Evolutionary conservation across 2,329 filamentous ascomycete genomes (phyloP).

Genomic region (Aphanocladium album): DNA sequence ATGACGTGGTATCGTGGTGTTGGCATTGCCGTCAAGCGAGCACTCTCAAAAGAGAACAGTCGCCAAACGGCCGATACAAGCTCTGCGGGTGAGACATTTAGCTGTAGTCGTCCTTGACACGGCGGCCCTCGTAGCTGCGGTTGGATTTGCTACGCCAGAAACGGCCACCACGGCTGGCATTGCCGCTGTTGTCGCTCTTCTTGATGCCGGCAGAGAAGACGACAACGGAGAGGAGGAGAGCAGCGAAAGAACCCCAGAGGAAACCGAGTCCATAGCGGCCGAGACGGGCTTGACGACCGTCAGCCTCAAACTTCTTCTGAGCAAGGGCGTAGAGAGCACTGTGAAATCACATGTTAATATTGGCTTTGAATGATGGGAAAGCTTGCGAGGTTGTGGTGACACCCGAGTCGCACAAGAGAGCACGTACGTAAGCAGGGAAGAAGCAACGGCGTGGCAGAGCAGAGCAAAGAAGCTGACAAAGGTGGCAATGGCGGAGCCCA

Average conservation of each 20-base stretch:
- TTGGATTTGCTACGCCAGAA: constrained; percentile 31
- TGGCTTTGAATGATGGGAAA: neutral
- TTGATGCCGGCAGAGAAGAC: constrained; percentile 62
- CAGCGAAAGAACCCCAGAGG: constrained; percentile 66
- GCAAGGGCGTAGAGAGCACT: constrained; percentile 62
- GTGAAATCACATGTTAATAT: neutral
- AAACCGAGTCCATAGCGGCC: constrained; percentile 70
- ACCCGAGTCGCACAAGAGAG: constrained; percentile 13
- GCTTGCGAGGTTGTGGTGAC: constrained; percentile 12
- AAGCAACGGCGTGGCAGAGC: constrained; percentile 64
- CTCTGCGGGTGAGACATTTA: constrained; percentile 27
- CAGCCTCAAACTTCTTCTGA: constrained; percentile 58
- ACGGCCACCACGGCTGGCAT: constrained; percentile 27
- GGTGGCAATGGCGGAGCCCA: constrained; percentile 63
- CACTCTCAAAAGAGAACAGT: neutral
- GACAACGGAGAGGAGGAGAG: constrained; percentile 60
- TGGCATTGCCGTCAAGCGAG: neutral
- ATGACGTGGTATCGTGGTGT: constrained; percentile 5
- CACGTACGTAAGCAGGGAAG: constrained; percentile 69
- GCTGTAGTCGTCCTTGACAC: constrained; percentile 67
- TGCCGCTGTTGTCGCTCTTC: constrained; percentile 28
- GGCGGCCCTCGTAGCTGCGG: constrained; percentile 41
- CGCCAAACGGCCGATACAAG: neutral
- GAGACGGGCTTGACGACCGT: constrained; percentile 52
- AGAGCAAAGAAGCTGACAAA: constrained; percentile 54